Evolutionary conservation across 306 rosid genomes (phyloP).

Genomic region (Castanea mollissima): DNA sequence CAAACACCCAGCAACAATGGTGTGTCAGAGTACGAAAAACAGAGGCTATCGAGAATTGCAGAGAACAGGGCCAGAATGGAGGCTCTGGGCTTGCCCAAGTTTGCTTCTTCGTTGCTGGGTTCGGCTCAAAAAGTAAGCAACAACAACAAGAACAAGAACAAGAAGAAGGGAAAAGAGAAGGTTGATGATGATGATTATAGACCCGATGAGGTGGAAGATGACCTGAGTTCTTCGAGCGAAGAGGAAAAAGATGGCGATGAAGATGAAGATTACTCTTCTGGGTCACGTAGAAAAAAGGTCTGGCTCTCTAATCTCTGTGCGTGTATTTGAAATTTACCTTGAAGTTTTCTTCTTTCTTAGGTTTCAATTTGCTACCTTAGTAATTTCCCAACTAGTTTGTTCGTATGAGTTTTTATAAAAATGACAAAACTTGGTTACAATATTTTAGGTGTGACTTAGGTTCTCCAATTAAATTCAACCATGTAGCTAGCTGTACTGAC

Average conservation of each 20-base stretch:
- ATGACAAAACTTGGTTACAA: background rate
- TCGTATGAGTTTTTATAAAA: background rate
- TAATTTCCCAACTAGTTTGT: background rate
- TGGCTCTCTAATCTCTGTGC: background rate
- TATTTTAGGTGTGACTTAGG: too few species aligned
- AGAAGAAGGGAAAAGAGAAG: conserved; percentile 48
- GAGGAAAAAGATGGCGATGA: conserved; percentile 22
- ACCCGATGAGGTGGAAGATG: conserved; percentile 46
- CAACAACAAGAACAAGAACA: background rate
- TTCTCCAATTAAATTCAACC: too few species aligned
- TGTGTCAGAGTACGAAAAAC: conserved; percentile 63
- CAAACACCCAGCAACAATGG: background rate
- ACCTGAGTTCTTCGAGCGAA: conserved; percentile 31
- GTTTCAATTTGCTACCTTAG: background rate
- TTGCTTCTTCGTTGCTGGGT: conserved; percentile 57
- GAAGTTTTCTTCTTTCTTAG: background rate
- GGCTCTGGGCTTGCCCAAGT: conserved; percentile 65
- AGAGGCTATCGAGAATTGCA: conserved; percentile 66
- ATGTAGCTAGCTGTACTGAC: too few species aligned
- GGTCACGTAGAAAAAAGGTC: conserved; percentile 54
- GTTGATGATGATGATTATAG: conserved; percentile 42
- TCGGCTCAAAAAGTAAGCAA: conserved; percentile 19
- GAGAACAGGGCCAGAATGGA: conserved; percentile 76
- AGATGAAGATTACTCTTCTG: conserved; percentile 34
- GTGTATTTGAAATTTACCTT: background rate